Evolutionary conservation across 164 flowering plant species (phyloP), one percentile per base, ranked within the genome.

Genomic region (Magnolia officinalis): DNA sequence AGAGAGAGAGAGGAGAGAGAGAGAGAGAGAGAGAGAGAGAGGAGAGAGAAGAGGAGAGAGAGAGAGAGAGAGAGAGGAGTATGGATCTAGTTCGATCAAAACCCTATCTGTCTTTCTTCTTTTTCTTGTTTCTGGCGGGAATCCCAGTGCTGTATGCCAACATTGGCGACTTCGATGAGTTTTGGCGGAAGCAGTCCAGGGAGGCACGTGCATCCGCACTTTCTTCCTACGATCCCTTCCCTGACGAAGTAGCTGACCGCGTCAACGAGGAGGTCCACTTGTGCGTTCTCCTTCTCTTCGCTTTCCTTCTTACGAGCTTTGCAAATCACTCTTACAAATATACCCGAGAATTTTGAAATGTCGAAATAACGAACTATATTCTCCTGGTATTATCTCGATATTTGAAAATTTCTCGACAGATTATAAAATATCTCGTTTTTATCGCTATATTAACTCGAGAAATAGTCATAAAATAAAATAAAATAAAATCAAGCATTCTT

Each of bases 101-200:
- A 59, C 50, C 75, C 67, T 55, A 23, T 16, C 4, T 8, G 13
- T 21, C 5, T 13, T 16, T 23, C 72, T 50, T 67, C 70, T 67
- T 26, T 6, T 67, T 67, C 50, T 67, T 67, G 5, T 29, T 67
- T 67, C 29, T 67, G 13, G 19, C 45, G 3, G 70, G 70, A 29
- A 29, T 29, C n/a, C 29, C 37, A 16, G 19, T 13, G 1, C 49
- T 67, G 14, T 10, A 18, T 1, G 78, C 51, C 4, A 24, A 70
- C 75, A 77, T 66, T 18, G 67, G 49, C 8, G 45, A 78, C 1
- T 55, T 67, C 11, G 80, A 78, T 50, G 80, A 78, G 4, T 31
- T 31, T 9, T 78, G 80, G 80, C 16, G 45, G 52, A 11, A 72
- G 67, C 67, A 73, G 18, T 67, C 72, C 2, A 66, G 31, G 37